Percentiles rank a stretch among this genome's conserved stretches.
Evolutionary conservation across 768 basidiomycete genomes (phyloP).

Genomic region (Nidularia pulvinata): DNA sequence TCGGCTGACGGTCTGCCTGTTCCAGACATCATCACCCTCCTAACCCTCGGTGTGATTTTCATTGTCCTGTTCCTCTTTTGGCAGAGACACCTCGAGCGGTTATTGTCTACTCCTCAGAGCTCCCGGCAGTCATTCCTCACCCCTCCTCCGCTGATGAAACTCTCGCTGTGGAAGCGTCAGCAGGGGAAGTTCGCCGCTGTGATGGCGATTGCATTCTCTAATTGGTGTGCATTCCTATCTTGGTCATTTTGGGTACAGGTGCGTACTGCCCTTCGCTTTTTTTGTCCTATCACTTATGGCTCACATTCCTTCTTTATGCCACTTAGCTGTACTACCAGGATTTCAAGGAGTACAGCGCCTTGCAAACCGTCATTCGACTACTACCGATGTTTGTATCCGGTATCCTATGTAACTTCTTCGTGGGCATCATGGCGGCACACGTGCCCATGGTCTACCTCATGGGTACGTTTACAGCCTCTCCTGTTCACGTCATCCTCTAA

Average conservation of each 20-base stretch:
- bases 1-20: no score
- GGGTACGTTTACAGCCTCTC: conserved; percentile 34
- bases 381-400: conserved; percentile 75
- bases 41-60: background rate
- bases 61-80: background rate
- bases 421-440: conserved; percentile 57
- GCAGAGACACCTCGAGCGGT: background rate
- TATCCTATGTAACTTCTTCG: conserved; percentile 58
- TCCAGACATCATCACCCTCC: background rate
- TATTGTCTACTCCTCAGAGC: background rate
- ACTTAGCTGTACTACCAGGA: conserved; percentile 81
- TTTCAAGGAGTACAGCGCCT: conserved; percentile 50
- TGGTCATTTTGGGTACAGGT: background rate
- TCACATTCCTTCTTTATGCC: no score
- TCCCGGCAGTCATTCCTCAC: background rate
- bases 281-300: no score
- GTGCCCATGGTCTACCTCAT: conserved; percentile 58
- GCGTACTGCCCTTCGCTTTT: no score
- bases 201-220: background rate
- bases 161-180: background rate
- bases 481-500: conserved; percentile 43
- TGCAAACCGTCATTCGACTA: conserved; percentile 64
- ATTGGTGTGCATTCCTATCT: background rate
- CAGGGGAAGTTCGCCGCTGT: background rate
- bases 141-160: background rate